Percentiles rank a stretch among this genome's conserved stretches.
phyloP scores from a whole-genome alignment of 441 rosid genomes.

The Erodium trifolium region DNA sequence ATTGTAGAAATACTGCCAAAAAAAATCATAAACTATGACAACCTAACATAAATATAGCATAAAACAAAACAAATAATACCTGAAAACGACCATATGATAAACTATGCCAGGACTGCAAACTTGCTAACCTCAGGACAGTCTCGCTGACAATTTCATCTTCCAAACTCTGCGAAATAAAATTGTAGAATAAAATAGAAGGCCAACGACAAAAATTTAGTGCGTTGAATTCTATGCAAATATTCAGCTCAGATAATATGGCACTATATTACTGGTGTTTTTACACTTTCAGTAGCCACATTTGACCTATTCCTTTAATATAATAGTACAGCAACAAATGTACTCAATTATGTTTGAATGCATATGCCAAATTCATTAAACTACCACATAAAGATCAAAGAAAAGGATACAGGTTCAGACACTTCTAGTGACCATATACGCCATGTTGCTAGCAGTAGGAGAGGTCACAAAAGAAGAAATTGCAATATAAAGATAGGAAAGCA shows the following conservation, averaged over 20 bases:
- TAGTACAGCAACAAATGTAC: neutral
- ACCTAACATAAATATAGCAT: constrained; percentile 11
- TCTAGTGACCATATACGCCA: neutral
- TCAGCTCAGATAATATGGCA: constrained; percentile 4
- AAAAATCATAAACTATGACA: neutral
- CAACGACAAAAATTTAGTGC: constrained; percentile 4
- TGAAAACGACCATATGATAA: constrained; percentile 94
- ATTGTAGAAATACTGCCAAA: constrained; percentile 10
- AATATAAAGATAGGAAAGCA: neutral
- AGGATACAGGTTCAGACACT: neutral
- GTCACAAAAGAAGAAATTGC: constrained; percentile 1
- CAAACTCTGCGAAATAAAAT: constrained; percentile 62
- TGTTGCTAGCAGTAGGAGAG: neutral
- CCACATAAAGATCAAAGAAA: neutral
- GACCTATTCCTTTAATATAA: neutral
- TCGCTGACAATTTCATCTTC: constrained; percentile 90
- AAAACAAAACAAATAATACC: constrained; percentile 30
- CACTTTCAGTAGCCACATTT: constrained; percentile 2
- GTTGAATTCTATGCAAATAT: neutral
- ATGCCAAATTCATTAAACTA: neutral
- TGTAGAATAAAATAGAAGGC: neutral
- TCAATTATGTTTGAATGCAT: neutral
- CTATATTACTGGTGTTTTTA: neutral
- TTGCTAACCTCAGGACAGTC: constrained; percentile 72
- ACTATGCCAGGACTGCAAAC: constrained; percentile 81